These are phyloP conservation scores for Sporisorium scitamineum DNA, from an alignment of 1,284 basidiomycete species.

Conservation along the genomic window DNA sequence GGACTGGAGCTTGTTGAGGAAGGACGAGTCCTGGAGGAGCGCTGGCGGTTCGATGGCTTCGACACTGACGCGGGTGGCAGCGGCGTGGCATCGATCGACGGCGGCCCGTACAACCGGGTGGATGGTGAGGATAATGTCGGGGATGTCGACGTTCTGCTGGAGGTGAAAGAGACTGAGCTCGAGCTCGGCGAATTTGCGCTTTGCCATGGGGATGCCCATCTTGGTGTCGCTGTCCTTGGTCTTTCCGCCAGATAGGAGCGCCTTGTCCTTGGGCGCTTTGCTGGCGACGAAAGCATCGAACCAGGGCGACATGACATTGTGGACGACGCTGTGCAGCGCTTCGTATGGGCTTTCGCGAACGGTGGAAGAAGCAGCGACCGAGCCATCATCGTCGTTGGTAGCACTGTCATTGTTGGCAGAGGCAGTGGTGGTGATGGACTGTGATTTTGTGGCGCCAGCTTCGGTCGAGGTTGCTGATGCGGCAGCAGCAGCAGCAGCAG, in stretches of 20 bases:
- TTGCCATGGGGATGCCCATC: slow-evolving; percentile 97
- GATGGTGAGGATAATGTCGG: slow-evolving; percentile 91
- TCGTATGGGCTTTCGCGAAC: slow-evolving; percentile 79
- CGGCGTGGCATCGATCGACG: slow-evolving; percentile 74
- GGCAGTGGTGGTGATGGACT: background rate
- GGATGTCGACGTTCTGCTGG: slow-evolving; percentile 99
- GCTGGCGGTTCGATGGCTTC: slow-evolving; percentile 79
- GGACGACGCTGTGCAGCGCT: slow-evolving; percentile 94
- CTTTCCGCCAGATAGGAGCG: slow-evolving; percentile 42
- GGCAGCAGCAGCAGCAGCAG: slow-evolving; percentile 14
- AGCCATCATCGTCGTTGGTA: slow-evolving; percentile 30
- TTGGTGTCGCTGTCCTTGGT: slow-evolving; percentile 73
- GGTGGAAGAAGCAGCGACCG: slow-evolving; percentile 30
- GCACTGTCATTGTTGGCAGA: slow-evolving; percentile 10
- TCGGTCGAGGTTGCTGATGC: slow-evolving; percentile 9
- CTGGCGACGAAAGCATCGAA: slow-evolving; percentile 91
- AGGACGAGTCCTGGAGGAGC: slow-evolving; percentile 84
- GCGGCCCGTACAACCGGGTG: slow-evolving; percentile 90
- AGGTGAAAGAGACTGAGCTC: slow-evolving; percentile 95
- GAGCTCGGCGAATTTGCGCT: slow-evolving; percentile 98
- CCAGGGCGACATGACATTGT: slow-evolving; percentile 95
- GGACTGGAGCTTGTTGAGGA: slow-evolving; percentile 91
- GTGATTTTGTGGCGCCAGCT: slow-evolving; percentile 10
- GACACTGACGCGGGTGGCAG: slow-evolving; percentile 77
- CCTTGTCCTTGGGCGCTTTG: slow-evolving; percentile 61